Percentiles rank a stretch among this genome's conserved stretches.
These are phyloP conservation scores for Alisma plantagoaquatica DNA, from an alignment of 106 monocot species.

Conservation along the genomic window DNA sequence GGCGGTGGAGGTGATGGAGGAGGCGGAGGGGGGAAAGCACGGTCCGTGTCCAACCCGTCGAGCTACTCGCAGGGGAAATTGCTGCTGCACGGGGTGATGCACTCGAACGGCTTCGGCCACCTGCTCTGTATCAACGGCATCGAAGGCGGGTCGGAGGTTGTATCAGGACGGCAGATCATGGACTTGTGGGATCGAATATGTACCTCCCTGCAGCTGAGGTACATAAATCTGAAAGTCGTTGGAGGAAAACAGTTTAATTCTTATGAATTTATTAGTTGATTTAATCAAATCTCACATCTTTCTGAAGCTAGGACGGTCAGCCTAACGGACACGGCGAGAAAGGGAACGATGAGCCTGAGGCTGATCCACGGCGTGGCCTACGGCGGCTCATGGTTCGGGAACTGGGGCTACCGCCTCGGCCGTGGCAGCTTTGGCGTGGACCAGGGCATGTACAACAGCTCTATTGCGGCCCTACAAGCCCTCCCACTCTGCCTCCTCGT, in stretches of 20 bases:
- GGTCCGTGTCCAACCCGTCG: background rate
- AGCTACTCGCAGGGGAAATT: slow-evolving; percentile 19
- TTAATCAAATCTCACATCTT: no score
- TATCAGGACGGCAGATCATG: slow-evolving; percentile 62
- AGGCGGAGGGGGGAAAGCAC: background rate
- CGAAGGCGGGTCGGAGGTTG: slow-evolving; percentile 50
- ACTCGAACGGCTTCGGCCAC: slow-evolving; percentile 81
- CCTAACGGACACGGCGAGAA: slow-evolving; percentile 59
- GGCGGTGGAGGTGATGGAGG: background rate
- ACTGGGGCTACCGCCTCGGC: slow-evolving; percentile 65
- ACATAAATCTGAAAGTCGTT: no score
- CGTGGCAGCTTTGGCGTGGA: slow-evolving; percentile 61
- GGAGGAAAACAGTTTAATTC: no score
- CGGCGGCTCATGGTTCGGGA: slow-evolving; percentile 73
- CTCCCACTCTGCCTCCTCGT: slow-evolving; percentile 59
- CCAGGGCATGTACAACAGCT: slow-evolving; percentile 39
- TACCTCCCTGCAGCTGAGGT: slow-evolving; percentile 47
- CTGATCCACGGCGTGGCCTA: slow-evolving; percentile 64
- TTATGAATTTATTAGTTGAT: background rate
- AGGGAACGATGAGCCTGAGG: slow-evolving; percentile 65
- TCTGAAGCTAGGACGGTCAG: slow-evolving; percentile 80
- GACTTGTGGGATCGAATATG: slow-evolving; percentile 81
- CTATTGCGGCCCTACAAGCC: slow-evolving; percentile 38
- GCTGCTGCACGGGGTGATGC: slow-evolving; percentile 69
- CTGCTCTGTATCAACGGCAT: slow-evolving; percentile 61